Evolutionary conservation across 768 basidiomycete species (phyloP).

Genomic region (Lanmaoa pseudosensibilis): DNA sequence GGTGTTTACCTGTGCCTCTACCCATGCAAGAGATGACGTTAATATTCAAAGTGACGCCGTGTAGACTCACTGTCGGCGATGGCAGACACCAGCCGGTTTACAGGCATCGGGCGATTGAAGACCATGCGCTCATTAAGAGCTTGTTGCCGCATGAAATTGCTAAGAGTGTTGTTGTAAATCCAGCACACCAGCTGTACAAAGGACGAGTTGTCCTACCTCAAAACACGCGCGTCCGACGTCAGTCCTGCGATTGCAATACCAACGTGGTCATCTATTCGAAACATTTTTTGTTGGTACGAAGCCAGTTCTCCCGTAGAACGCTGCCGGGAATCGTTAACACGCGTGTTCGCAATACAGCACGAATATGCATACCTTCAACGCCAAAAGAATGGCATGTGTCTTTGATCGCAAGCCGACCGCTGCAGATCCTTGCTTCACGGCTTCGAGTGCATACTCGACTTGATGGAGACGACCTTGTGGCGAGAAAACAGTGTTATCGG

Average conservation of each 20-base stretch:
- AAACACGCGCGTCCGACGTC: constrained; percentile 95
- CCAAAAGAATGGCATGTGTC: constrained; percentile 90
- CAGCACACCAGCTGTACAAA: background rate
- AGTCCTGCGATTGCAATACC: constrained; percentile 99
- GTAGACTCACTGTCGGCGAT: constrained; percentile 87
- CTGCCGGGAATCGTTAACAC: constrained; percentile 42
- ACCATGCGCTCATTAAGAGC: constrained; percentile 95
- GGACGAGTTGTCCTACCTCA: constrained; percentile 58
- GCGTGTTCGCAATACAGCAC: background rate
- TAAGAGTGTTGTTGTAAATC: constrained; percentile 33
- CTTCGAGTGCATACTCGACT: constrained; percentile 98
- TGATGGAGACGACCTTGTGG: constrained; percentile 97
- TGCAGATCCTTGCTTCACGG: constrained; percentile 99
- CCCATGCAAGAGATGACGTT: constrained; percentile 5
- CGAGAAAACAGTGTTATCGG: constrained; percentile 96
- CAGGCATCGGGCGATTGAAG: constrained; percentile 92
- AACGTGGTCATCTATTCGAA: constrained; percentile 98
- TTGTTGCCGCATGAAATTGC: constrained; percentile 99
- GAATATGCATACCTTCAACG: constrained; percentile 71
- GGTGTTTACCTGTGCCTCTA: constrained; percentile 98
- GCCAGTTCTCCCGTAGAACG: constrained; percentile 97
- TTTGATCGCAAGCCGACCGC: constrained; percentile 95
- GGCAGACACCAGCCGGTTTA: constrained; percentile 87
- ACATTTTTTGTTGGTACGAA: constrained; percentile 99
- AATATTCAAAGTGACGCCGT: background rate